Evolutionary conservation across 306 rosid species (phyloP), one percentile per base, ranked within the genome.

Genomic region (Arachis hypogaea): DNA sequence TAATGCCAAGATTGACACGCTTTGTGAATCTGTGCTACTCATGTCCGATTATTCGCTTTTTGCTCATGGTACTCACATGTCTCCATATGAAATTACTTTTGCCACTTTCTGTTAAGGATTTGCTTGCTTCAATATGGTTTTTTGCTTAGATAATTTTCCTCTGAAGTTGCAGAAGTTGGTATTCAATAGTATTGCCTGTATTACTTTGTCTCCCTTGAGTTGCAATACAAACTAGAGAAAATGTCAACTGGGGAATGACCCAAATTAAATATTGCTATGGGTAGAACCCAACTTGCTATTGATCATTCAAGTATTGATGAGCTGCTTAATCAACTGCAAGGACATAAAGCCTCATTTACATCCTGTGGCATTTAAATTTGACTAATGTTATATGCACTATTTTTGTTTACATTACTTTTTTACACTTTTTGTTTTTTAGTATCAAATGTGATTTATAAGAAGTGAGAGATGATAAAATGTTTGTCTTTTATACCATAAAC

Each of bases 1-100:
- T 82, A 80, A 86, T 63, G 89, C 96, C 16, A 88, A 82, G 86
- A 85, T 88, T 16, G 87, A 90, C 77, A 77, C 79, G 6, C 71
- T 69, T 18, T 78, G 81, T 71, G 88, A 90, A 77, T 81, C 88
- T 59, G 93, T 77, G 80, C 91, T 93, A 41, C 82, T 93, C 63
- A 63, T 93, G 66, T 86, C 97, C 30, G 98, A 93, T 80, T 96
- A 89, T 85, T 91, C 98, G 68, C 82, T 91, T 75, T 89, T 91
- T 66, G 78, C 81, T 47, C 43, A 41, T 47, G 93, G 97, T 93
- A 93, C 58, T 74, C 7, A 82, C 38, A 46, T 60, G 33, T 7
- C 60, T 42, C 71, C 41, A 60, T 61, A 4, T 67, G 58, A 12
- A 28, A 51, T 28, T 71, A 68, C 65, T 57, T 73, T 12, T 36